phyloP scores from a whole-genome alignment of 441 rosid species.

The Brassica hybrid region DNA sequence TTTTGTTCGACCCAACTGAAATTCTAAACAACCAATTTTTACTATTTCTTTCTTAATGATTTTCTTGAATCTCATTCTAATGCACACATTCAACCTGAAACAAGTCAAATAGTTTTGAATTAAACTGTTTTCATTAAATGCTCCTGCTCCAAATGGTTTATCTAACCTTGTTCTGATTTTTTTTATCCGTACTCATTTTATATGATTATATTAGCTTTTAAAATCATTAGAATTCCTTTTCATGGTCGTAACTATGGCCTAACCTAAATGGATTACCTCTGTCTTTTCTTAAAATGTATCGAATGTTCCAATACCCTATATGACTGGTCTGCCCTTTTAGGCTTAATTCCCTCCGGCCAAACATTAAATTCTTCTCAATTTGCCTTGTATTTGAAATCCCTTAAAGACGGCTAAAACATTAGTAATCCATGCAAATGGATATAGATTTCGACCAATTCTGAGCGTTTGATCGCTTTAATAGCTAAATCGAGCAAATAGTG shows the following conservation, averaged over 20 bases:
- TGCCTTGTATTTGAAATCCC: not conserved
- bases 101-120: not conserved
- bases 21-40: not conserved
- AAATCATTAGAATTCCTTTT: not conserved
- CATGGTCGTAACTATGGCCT: not conserved
- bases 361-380: not conserved
- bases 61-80: not conserved
- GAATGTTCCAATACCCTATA: not conserved
- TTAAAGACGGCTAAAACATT: not conserved
- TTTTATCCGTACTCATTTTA: not conserved
- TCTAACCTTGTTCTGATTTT: not conserved
- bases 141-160: not conserved
- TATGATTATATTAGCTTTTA: not conserved
- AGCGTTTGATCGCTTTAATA: no score
- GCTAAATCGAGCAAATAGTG: no score
- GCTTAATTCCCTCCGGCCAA: not conserved
- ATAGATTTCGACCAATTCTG: not conserved
- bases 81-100: not conserved
- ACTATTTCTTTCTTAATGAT: not conserved
- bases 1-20: not conserved
- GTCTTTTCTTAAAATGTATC: not conserved
- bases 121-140: not conserved
- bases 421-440: not conserved
- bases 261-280: not conserved
- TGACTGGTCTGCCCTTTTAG: not conserved